Percentiles rank a stretch among this genome's conserved stretches.
Evolutionary conservation across 441 rosid species (phyloP).

Genomic region (Erodium texanum): DNA sequence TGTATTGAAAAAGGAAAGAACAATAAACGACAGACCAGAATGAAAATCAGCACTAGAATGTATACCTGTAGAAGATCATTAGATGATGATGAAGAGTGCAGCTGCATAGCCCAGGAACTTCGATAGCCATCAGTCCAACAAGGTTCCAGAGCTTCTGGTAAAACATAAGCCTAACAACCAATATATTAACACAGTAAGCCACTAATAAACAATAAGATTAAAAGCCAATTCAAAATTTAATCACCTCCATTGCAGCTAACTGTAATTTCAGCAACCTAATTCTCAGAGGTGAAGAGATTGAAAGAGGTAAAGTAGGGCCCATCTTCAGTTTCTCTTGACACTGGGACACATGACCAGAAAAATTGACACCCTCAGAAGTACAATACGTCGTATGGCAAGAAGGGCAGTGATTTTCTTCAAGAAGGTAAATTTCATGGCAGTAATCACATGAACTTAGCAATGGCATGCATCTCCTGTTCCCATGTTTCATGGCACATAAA

Average conservation of each 20-base stretch:
- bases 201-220: too few species aligned
- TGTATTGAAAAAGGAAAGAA: too few species aligned
- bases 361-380: conserved; percentile 25
- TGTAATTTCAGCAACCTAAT: conserved; percentile 53
- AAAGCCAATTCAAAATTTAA: conserved; percentile 6
- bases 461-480: conserved; percentile 45
- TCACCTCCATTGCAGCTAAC: conserved; percentile 54
- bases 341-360: conserved; percentile 40
- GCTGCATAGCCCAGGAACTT: conserved; percentile 50
- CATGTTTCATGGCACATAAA: conserved; percentile 43
- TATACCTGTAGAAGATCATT: conserved; percentile 56
- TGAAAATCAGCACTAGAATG: neutral
- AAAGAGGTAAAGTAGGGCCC: conserved; percentile 18
- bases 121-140: conserved; percentile 51
- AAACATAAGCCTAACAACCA: conserved; percentile 52
- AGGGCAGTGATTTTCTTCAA: conserved; percentile 36
- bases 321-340: conserved; percentile 25
- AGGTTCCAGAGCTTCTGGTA: conserved; percentile 52
- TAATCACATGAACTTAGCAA: conserved; percentile 44
- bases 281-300: conserved; percentile 42
- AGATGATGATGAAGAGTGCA: conserved; percentile 46
- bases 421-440: conserved; percentile 40
- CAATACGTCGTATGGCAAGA: conserved; percentile 38
- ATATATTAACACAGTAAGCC: conserved; percentile 13
- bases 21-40: too few species aligned